Evolutionary conservation across 148 eudicot species (phyloP).

Genomic region (Drosera capensis): DNA sequence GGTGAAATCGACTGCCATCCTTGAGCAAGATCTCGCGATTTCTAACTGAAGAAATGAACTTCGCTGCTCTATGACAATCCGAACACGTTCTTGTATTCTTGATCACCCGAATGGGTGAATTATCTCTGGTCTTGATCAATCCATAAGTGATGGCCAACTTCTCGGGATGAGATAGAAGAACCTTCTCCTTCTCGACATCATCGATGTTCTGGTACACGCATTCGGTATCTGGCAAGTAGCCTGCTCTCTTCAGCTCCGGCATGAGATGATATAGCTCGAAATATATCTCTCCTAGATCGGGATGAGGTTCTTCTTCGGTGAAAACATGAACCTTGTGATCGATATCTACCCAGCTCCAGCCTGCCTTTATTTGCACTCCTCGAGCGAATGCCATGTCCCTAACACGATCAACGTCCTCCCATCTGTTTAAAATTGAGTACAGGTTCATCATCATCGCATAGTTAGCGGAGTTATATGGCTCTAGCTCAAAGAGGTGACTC

Average conservation of each 20-base stretch:
- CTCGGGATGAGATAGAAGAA: slow-evolving; percentile 40
- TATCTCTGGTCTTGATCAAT: slow-evolving; percentile 24
- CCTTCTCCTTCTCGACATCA: slow-evolving; percentile 35
- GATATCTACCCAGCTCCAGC: slow-evolving; percentile 51
- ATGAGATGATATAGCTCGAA: slow-evolving; percentile 42
- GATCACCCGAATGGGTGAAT: slow-evolving; percentile 37
- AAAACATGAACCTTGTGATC: slow-evolving; percentile 26
- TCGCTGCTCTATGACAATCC: slow-evolving; percentile 46
- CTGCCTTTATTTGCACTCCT: slow-evolving; percentile 20
- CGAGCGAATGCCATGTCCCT: slow-evolving; percentile 23
- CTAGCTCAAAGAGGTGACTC: slow-evolving; percentile 30
- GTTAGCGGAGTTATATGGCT: slow-evolving; percentile 46
- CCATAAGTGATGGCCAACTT: slow-evolving; percentile 59
- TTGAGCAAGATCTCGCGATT: background rate
- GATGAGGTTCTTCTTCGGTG: slow-evolving; percentile 33
- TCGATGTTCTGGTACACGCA: slow-evolving; percentile 32
- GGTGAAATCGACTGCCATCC: background rate
- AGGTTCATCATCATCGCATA: slow-evolving; percentile 42
- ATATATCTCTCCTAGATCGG: slow-evolving; percentile 37
- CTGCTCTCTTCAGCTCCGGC: slow-evolving; percentile 27
- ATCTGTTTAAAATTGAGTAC: slow-evolving; percentile 24
- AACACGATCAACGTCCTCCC: slow-evolving; percentile 25
- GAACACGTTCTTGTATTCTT: slow-evolving; percentile 47
- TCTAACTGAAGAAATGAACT: slow-evolving; percentile 21
- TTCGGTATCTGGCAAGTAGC: slow-evolving; percentile 32